These are phyloP conservation scores for Powellomyces hirtus DNA, from an alignment of 192 early-diverging fungal species.

Conservation along the genomic window DNA sequence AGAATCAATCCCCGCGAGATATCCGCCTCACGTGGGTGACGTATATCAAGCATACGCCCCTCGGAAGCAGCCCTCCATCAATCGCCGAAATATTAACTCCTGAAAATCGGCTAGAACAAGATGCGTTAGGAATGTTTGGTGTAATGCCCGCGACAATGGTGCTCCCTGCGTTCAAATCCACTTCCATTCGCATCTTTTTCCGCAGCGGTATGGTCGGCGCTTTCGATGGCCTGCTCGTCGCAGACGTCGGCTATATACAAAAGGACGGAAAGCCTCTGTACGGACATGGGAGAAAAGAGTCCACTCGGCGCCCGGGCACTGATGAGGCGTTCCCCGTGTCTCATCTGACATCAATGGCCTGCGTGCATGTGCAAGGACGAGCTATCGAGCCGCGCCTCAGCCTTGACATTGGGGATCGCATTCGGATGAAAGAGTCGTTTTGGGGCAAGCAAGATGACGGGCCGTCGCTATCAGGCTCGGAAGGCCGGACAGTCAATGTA, in stretches of 20 bases:
- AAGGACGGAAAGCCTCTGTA: slow-evolving; percentile 30
- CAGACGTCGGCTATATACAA: slow-evolving; percentile 50
- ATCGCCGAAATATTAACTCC: slow-evolving; percentile 28
- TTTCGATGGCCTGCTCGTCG: slow-evolving; percentile 40
- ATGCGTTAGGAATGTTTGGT: slow-evolving; percentile 26
- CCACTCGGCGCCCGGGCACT: not conserved
- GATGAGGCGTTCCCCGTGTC: not conserved
- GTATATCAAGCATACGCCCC: slow-evolving; percentile 34
- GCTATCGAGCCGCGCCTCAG: slow-evolving; percentile 28
- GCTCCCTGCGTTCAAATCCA: slow-evolving; percentile 39
- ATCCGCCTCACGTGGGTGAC: slow-evolving; percentile 42
- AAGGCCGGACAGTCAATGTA: slow-evolving; percentile 15
- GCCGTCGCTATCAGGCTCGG: not conserved
- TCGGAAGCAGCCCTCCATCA: not conserved
- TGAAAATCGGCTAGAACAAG: slow-evolving; percentile 27
- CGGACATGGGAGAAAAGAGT: slow-evolving; percentile 21
- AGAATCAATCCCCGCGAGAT: slow-evolving; percentile 51
- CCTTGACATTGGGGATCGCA: slow-evolving; percentile 28
- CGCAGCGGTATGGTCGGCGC: slow-evolving; percentile 29
- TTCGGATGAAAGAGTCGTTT: slow-evolving; percentile 23
- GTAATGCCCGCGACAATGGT: slow-evolving; percentile 27
- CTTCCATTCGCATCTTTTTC: slow-evolving; percentile 34
- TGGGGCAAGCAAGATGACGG: not conserved
- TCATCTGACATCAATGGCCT: slow-evolving; percentile 30
- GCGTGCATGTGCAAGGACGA: slow-evolving; percentile 31